phyloP scores from a whole-genome alignment of 2,329 filamentous ascomycete species.

The Colletotrichum lini region DNA sequence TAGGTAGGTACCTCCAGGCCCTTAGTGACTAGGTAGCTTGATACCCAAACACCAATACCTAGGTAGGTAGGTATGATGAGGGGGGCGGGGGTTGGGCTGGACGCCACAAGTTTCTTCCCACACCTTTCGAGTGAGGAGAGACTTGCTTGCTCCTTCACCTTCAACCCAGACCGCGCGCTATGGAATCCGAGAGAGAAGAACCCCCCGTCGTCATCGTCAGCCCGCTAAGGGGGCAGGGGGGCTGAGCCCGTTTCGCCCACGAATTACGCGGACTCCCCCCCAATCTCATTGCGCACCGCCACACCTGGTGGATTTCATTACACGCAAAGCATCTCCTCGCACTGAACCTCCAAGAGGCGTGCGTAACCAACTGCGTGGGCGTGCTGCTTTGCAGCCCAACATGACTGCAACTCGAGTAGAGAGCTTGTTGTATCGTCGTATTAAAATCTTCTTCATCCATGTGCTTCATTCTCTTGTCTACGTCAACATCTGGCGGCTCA shows the following conservation, averaged over 20 bases:
- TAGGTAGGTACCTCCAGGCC: too few relatives aligned
- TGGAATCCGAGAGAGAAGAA: background rate
- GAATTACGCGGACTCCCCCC: slow-evolving; percentile 34
- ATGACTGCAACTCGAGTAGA: too few relatives aligned
- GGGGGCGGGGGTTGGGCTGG: background rate
- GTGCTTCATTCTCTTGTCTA: background rate
- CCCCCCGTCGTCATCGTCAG: slow-evolving; percentile 31
- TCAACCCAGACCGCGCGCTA: background rate
- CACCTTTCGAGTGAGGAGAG: too few relatives aligned
- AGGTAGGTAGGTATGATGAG: slow-evolving; percentile 5
- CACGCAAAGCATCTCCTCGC: background rate
- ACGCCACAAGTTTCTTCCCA: background rate
- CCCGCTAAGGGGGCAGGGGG: slow-evolving; percentile 2
- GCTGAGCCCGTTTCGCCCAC: slow-evolving; percentile 35
- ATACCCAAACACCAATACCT: background rate
- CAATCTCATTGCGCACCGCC: slow-evolving; percentile 2
- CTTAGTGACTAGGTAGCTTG: too few relatives aligned
- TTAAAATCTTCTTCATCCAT: too few relatives aligned
- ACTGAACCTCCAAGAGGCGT: background rate
- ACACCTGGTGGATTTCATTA: background rate
- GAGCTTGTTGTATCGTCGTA: too few relatives aligned
- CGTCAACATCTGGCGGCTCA: background rate
- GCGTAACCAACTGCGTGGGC: slow-evolving; percentile 18
- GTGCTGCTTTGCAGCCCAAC: background rate
- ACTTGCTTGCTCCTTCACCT: background rate